Evolutionary conservation across 495 filamentous ascomycete species (phyloP), one percentile per base, ranked within the genome.

Genomic region (Parmelia sp.): DNA sequence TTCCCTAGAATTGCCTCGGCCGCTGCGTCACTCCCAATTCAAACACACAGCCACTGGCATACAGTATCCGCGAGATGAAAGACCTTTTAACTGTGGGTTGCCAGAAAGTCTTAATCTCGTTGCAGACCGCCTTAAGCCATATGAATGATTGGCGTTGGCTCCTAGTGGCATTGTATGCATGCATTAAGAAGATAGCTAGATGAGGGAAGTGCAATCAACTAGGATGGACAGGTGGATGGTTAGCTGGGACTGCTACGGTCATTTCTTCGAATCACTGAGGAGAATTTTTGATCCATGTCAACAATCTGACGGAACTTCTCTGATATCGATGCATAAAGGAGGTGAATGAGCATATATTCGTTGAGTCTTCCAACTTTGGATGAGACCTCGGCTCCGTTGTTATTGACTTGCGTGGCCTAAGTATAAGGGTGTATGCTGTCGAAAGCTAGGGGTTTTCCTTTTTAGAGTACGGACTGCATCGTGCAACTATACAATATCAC

Each of bases 31-130:
- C 21, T 23, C n/a, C n/a, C 21, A 7, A 5, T 25, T 25, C 6
- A 47, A 11, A 47, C n/a, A 5, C 1, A 23, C 0, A 23, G n/a
- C 23, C 44, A 23, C n/a, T 0, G 44, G 21, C 4, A 47, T 5
- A 11, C 21, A 47, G 9, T 9, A 25, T 47, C 44, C 44, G 44
- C n/a, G 44, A 25, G 68, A 84, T 83, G 53, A 85, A 76, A 68
- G 84, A n/a, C 0, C 19, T 29, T 5, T 29, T 53, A 19, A 53
- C 49, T 53, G 12, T 53, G 29, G 25, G 49, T 19, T 53, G 49
- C 25, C 4, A 19, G 25, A 9, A 53, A 53, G 0, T 31, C 49
- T 29, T 6, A 29, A 15, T 14, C 25, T 53, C 49, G 25, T 51
- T 51, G 47, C 47, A n/a, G 47, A 27, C 47, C 8, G 11, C n/a